Percentiles rank a stretch among this genome's conserved stretches.
Evolutionary conservation across 2,329 filamentous ascomycete genomes (phyloP).

Genomic region (Graphilbum ipis-grandicollis): DNA sequence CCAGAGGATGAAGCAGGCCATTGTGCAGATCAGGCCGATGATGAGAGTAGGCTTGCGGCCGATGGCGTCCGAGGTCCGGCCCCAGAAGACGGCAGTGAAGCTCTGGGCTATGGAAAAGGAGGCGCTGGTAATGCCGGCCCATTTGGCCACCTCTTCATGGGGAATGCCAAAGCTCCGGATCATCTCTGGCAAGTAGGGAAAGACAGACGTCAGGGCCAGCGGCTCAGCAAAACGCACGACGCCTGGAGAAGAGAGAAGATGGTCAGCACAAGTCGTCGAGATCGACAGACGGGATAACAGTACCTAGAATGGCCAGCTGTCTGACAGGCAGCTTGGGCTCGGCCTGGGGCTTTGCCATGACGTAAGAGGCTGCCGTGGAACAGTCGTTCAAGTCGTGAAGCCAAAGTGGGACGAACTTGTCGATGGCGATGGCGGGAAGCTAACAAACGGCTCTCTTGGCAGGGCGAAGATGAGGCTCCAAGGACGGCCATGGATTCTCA

Average conservation of each 20-base stretch:
- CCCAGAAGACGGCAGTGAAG: slow-evolving; percentile 56
- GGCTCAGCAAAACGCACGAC: slow-evolving; percentile 68
- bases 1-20: slow-evolving; percentile 67
- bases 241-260: slow-evolving; percentile 25
- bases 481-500: no score
- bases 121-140: slow-evolving; percentile 59
- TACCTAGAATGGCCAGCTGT: slow-evolving; percentile 67
- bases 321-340: slow-evolving; percentile 52
- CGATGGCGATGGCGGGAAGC: no score
- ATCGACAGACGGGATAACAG: no score
- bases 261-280: neutral
- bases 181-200: slow-evolving; percentile 63
- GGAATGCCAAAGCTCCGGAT: slow-evolving; percentile 60
- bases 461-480: no score
- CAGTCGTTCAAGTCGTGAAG: no score
- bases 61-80: slow-evolving; percentile 56
- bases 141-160: slow-evolving; percentile 57
- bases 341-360: slow-evolving; percentile 7
- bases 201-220: slow-evolving; percentile 52
- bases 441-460: no score
- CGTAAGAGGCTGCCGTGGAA: no score
- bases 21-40: slow-evolving; percentile 55
- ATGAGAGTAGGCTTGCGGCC: slow-evolving; percentile 76
- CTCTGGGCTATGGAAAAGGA: slow-evolving; percentile 59
- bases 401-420: no score